Evolutionary conservation across 495 filamentous ascomycete species (phyloP), one percentile per base, ranked within the genome.

Genomic region (Massariosphaeria phaeospora): DNA sequence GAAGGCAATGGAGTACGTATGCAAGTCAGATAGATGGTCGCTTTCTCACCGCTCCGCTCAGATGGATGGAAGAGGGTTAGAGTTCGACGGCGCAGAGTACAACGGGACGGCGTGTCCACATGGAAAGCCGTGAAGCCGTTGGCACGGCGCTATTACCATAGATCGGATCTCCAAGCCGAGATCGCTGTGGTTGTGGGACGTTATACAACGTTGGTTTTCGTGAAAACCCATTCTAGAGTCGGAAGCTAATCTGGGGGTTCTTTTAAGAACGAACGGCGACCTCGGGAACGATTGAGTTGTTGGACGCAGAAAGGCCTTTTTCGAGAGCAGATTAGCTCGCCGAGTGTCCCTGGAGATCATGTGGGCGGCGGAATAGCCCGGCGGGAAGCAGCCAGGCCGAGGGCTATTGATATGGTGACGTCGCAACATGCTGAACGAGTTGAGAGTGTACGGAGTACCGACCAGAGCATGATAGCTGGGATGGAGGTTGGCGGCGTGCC

Each of bases 311-410:
- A 45, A 35, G 24, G 39, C 17, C 27, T 12, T 11, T 25, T 9
- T 9, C 11, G 5, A 25, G 25, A 23, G 36, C 11, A 29, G n/a
- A 15, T 47, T 38, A 38, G 40, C 18, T 26, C 33, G 15, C 20
- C 39, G n/a, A 21, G 26, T 10, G 31, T 3, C 20, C 41, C 51
- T 46, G 51, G 21, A 46, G 40, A 54, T 54, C 51, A 36, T 46
- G 49, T 21, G 12, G 18, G 15, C 3, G 13, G n/a, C 20, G 34
- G 30, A 31, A 29, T 53, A n/a, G n/a, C n/a, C n/a, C n/a, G n/a
- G n/a, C n/a, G n/a, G n/a, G n/a, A n/a, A n/a, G n/a, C n/a, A n/a
- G n/a, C n/a, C n/a, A n/a, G n/a, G n/a, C n/a, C n/a, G n/a, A n/a
- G n/a, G n/a, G n/a, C n/a, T n/a, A n/a, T n/a, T n/a, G n/a, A n/a